Base-by-base conservation (phyloP, 768 basidiomycete species). In the Boletus sp. region DNA sequence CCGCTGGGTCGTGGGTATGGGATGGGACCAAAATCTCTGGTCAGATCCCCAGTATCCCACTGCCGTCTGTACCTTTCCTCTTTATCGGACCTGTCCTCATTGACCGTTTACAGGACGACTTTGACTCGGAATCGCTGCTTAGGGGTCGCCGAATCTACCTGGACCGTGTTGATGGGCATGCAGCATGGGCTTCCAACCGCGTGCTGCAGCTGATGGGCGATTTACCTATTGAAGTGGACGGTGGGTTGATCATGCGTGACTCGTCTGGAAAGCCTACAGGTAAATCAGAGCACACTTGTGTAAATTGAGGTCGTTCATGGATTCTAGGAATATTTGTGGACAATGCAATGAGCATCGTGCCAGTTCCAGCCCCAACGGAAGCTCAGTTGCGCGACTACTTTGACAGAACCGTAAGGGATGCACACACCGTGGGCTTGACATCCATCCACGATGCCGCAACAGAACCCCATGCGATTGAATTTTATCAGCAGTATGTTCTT, bases 21-120 rank as follows among this genome's bases (percentile, higher is more conserved):
- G 95, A 5, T 98, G 95, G 94, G 92, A 98, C 66, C 94, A 98
- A 71, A 96, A 89, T 1, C 78, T 81, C 55, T 92, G 90, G 90
- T 60, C 78, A 7, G 78, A 75, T 11, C 70, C 76, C 9, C 67
- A 77, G 24, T 94, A 92, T 60, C 93, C 93, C 3, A 84, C 80
- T 33, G 86, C 90, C 1, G 92, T 91, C 63, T 20, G 68, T 67
- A 3, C 20, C 35, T 28, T 80, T 50, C 11, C 10, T 37, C 35
- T 29, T 79, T 30, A 24, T 24, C 15, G 7, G 0, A 10, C 7
- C 10, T 56, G 7, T 36, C 20, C 28, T 47, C 3, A 33, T 29
- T 37, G 5, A 48, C 50, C 33, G n/a, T 52, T 37, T 12, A 8
- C 49, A 94, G 92, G 79, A 76, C 11, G 91, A 94, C 64, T 78